Conservation (phyloP, 208 protist genomes). For the Acanthamoeba royreba region DNA sequence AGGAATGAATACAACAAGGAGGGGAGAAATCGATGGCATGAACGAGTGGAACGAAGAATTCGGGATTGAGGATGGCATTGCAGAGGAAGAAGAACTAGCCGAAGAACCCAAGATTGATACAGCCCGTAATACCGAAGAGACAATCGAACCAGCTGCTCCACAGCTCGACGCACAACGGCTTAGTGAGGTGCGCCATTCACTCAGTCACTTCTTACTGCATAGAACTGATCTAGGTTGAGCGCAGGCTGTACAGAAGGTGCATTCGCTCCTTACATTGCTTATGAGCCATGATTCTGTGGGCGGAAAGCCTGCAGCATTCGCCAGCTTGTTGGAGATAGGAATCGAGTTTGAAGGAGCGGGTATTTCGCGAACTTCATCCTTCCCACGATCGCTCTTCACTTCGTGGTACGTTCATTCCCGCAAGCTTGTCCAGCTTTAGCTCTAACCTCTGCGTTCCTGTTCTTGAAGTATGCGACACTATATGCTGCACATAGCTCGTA, state of each 20-base stretch:
- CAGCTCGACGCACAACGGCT: background rate
- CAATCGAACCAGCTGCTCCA: background rate
- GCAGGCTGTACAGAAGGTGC: background rate
- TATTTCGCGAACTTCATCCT: background rate
- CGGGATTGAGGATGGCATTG: no score
- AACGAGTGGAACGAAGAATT: no score
- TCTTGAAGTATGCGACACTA: background rate
- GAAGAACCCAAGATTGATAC: background rate
- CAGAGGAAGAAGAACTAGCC: background rate
- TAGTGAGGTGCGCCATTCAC: background rate
- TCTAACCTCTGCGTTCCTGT: background rate
- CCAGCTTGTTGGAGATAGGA: background rate
- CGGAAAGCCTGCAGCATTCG: background rate
- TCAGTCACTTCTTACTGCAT: background rate
- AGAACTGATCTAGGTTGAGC: background rate
- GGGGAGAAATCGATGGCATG: no score
- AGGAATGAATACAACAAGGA: background rate
- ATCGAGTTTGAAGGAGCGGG: background rate
- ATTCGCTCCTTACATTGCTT: background rate
- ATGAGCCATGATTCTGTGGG: background rate
- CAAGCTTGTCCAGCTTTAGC: no score
- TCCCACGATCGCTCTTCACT: background rate
- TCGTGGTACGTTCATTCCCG: background rate
- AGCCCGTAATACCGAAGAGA: background rate
- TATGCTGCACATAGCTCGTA: background rate